Percentiles rank a stretch among this genome's conserved stretches.
These are phyloP conservation scores for Blastomyces emzantsi DNA, from an alignment of 2,329 filamentous ascomycete genomes.

Conservation along the genomic window DNA sequence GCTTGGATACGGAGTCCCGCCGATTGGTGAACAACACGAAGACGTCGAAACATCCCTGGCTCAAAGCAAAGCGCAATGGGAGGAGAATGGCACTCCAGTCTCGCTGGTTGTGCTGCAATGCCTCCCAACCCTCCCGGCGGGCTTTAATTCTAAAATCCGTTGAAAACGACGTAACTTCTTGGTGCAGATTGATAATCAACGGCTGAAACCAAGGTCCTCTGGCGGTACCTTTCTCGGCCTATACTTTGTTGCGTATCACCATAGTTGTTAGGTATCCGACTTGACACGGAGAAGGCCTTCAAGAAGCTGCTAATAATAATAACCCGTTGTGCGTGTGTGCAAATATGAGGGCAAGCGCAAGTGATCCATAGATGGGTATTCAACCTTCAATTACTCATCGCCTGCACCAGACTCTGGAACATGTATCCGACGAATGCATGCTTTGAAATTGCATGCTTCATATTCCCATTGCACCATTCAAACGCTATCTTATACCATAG, in stretches of 20 bases:
- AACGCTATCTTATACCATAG: background rate
- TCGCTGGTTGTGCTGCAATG: background rate
- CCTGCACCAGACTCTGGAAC: background rate
- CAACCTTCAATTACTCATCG: background rate
- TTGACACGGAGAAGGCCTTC: no score
- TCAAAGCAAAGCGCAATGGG: background rate
- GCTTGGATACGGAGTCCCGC: no score
- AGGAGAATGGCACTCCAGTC: background rate
- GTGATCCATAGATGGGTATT: background rate
- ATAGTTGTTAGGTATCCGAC: no score
- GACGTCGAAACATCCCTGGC: background rate
- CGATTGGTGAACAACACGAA: no score
- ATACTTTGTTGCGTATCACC: no score
- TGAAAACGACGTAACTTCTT: background rate
- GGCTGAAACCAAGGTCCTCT: background rate
- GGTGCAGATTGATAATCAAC: background rate
- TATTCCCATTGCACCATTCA: background rate
- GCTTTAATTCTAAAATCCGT: background rate
- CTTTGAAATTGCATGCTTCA: background rate
- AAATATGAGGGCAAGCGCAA: background rate
- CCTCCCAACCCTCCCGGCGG: background rate
- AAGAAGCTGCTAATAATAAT: background rate
- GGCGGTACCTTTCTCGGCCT: no score
- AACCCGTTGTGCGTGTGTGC: no score
- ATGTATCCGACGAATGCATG: background rate